Evolutionary conservation across 1,284 basidiomycete genomes (phyloP), one percentile per base, ranked within the genome.

Genomic region (Neolentinus lepideus): DNA sequence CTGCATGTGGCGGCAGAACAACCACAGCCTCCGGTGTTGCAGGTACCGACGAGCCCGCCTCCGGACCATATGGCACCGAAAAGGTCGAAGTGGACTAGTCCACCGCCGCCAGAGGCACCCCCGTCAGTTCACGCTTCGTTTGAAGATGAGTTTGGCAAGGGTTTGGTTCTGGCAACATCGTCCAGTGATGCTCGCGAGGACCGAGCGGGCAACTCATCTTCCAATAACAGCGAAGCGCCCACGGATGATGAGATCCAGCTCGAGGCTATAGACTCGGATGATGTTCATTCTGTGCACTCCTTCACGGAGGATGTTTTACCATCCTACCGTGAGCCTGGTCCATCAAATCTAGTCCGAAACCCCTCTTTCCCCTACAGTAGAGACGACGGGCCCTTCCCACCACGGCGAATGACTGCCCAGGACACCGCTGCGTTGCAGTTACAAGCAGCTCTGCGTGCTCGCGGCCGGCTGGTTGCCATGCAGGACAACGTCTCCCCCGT

Each of bases 61-160:
- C 81, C 81, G 2, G 83, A 85, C 57, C 86, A 90, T 61, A 90
- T 90, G 89, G 88, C 85, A 14, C 85, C 88, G 1, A 84, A 78
- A 64, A 80, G 88, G 31, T 72, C 77, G 27, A 85, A 86, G 66
- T 90, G 88, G 88, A 91, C 88, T 0, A 90, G 86, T 61, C 88
- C 88, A 9, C 88, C 88, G n/a, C 86, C 88, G 2, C 80, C 83
- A 1, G 85, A 86, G 62, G 89, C 88, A 0, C 75, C 88, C 0
- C 74, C 79, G 14, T 77, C 77, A n/a, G 85, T 81, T 62, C 85
- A 79, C 51, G 76, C 75, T 2, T 71, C 82, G 27, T 91, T 86
- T 62, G 84, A 88, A 64, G 78, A 75, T 58, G 75, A 82, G 54
- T 74, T 90, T 11, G 87, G 80, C 21, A 75, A 78, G 54, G 76